Percentiles rank a stretch among this genome's conserved stretches.
Evolutionary conservation across 208 protist genomes (phyloP).

Genomic region (Trypanosoma scelopori): DNA sequence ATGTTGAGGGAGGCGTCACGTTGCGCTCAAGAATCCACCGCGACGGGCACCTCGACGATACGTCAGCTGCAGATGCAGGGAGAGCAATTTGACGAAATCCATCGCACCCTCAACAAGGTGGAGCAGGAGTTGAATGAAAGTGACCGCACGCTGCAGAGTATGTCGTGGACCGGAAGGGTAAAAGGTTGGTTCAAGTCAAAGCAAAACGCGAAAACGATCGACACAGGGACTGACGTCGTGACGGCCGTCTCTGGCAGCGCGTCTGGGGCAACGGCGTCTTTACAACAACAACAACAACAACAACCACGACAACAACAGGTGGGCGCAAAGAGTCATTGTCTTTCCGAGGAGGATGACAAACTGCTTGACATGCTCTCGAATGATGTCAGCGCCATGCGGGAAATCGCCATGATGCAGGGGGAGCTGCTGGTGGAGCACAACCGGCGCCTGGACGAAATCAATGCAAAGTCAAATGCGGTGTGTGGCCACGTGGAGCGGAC

Average conservation of each 20-base stretch:
- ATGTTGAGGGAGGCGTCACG: slow-evolving; percentile 14
- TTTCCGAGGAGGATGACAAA: slow-evolving; percentile 25
- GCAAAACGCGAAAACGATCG: not conserved
- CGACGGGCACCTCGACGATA: not conserved
- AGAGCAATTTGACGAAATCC: slow-evolving; percentile 18
- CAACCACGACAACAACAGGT: not conserved
- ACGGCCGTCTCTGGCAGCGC: no score
- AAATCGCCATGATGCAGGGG: slow-evolving; percentile 15
- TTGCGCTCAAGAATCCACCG: slow-evolving; percentile 14
- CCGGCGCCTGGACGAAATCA: slow-evolving; percentile 6
- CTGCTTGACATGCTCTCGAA: slow-evolving; percentile 17
- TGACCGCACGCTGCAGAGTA: slow-evolving; percentile 14
- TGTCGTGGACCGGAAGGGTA: slow-evolving; percentile 20
- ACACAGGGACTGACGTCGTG: not conserved
- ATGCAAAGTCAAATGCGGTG: slow-evolving; percentile 10
- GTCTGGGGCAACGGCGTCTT: not conserved
- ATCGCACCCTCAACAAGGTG: slow-evolving; percentile 4
- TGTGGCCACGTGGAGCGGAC: slow-evolving; percentile 11
- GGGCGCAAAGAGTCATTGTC: not conserved
- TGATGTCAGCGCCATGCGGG: slow-evolving; percentile 16
- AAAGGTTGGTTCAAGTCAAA: slow-evolving; percentile 20
- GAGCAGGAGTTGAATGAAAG: slow-evolving; percentile 17
- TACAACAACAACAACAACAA: not conserved
- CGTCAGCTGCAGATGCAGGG: slow-evolving; percentile 18
- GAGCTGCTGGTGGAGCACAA: slow-evolving; percentile 19